These are phyloP conservation scores for Hypsizygus ulmarius DNA, from an alignment of 1,284 basidiomycete species.

Conservation along the genomic window DNA sequence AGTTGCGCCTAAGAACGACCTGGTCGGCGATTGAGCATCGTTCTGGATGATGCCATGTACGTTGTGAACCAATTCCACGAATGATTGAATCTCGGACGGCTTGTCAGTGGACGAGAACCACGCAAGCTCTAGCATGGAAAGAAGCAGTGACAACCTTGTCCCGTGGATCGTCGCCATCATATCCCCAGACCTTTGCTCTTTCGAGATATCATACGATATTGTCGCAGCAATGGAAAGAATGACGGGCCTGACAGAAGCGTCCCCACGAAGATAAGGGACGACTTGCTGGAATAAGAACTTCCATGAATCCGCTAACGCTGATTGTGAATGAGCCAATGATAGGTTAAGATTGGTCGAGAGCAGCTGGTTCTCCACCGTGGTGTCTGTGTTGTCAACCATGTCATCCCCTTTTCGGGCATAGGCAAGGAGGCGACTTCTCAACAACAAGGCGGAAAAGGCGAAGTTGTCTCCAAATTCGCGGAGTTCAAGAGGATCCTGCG, in stretches of 20 bases:
- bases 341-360: slow-evolving; percentile 80
- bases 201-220: slow-evolving; percentile 65
- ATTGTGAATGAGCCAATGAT: slow-evolving; percentile 80
- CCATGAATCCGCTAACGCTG: slow-evolving; percentile 76
- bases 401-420: slow-evolving; percentile 41
- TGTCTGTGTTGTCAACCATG: slow-evolving; percentile 41
- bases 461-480: slow-evolving; percentile 83
- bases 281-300: slow-evolving; percentile 67
- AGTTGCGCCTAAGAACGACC: slow-evolving; percentile 69
- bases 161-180: slow-evolving; percentile 85
- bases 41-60: slow-evolving; percentile 70
- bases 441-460: slow-evolving; percentile 57
- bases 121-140: slow-evolving; percentile 72
- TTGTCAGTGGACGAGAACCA: slow-evolving; percentile 72
- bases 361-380: slow-evolving; percentile 46
- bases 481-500: slow-evolving; percentile 60
- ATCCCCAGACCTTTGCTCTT: slow-evolving; percentile 74
- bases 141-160: slow-evolving; percentile 70
- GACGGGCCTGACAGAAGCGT: slow-evolving; percentile 49
- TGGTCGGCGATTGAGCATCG: slow-evolving; percentile 70
- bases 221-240: slow-evolving; percentile 61
- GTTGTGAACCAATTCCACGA: slow-evolving; percentile 61
- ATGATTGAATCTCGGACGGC: slow-evolving; percentile 52
- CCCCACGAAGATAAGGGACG: slow-evolving; percentile 62
- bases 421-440: slow-evolving; percentile 53